These are phyloP conservation scores for Phytophthora podocarpi DNA, from an alignment of 352 stramenopile species.

Conservation along the genomic window DNA sequence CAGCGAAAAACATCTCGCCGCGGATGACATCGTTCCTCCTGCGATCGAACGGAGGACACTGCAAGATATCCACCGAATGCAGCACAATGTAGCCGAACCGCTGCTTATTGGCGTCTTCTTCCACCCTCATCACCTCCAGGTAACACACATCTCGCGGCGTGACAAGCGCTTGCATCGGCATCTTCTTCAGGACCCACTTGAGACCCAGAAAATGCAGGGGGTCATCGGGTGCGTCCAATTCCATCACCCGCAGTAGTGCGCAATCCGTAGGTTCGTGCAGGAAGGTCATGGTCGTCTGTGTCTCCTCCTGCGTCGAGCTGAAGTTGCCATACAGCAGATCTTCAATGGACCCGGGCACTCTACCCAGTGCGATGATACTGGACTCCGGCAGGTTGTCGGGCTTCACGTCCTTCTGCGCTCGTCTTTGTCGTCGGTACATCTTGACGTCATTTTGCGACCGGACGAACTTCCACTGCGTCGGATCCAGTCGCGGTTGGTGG, in stretches of 20 bases:
- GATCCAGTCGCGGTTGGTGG: constrained; percentile 27
- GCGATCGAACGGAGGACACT: constrained; percentile 48
- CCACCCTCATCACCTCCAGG: constrained; percentile 47
- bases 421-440: constrained; percentile 36
- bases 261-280: constrained; percentile 44
- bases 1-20: constrained; percentile 41
- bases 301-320: constrained; percentile 44
- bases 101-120: constrained; percentile 27
- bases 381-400: constrained; percentile 16
- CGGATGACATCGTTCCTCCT: constrained; percentile 31
- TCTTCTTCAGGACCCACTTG: constrained; percentile 47
- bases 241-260: constrained; percentile 44
- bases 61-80: constrained; percentile 50
- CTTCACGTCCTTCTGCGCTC: constrained; percentile 4
- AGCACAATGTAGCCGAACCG: constrained; percentile 50
- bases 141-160: constrained; percentile 49
- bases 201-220: constrained; percentile 47
- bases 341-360: constrained; percentile 54
- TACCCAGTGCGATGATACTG: constrained; percentile 46
- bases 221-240: constrained; percentile 35
- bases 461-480: constrained; percentile 43
- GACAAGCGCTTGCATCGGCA: constrained; percentile 32
- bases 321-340: constrained; percentile 57
- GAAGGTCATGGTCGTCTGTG: constrained; percentile 45
- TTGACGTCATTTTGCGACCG: constrained; percentile 39